Evolutionary conservation across 2,329 filamentous ascomycete genomes (phyloP), one percentile per base, ranked within the genome.

Genomic region (Cercospora sojina): DNA sequence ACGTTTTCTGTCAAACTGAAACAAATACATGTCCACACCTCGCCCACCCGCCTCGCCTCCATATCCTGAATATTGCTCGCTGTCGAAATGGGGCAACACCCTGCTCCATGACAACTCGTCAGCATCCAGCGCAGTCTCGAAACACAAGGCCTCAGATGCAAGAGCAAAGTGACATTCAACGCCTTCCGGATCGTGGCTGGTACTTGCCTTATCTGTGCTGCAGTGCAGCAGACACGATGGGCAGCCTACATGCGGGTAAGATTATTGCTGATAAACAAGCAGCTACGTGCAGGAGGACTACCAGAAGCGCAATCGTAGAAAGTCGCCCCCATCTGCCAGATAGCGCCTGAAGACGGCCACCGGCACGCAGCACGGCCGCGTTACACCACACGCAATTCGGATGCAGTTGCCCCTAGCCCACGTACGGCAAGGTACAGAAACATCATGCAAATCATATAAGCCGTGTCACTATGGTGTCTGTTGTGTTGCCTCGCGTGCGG

Each of bases 1-100:
- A 57, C 53, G 53, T 57, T 57, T 23, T 16, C 53, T 57, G 53
- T 57, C 29, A 32, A 57, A 20, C 53, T 57, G 53, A 57, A 35
- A 57, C 53, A 57, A 38, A 10, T 23, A 18, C 27, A 23, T 23
- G 31, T 18, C 53, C 27, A 57, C 53, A 57, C 29, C 53, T 57
- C 18, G 53, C 53, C 51, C 23, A 27, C 51, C 51, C 23, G 51
- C 5, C 53, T 57, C 29, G 27, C 53, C 27, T 35, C 53, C 16
- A 18, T 32, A 27, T 31, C 7, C 53, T 29, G 53, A 20, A 32
- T 10, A 57, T 31, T 35, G 31, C 53, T 32, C 29, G 18, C 27
- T 18, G 53, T 20, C 53, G 23, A 32, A 23, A 35, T 35, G 12
- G 27, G 53, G 53, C 53, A 20, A 51, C 10, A 16, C 5, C 27